A percentile compares a stretch with the other conserved stretches of the same genome.
These are phyloP conservation scores for Yarrowia galli DNA, from an alignment of 1,139 yeast species.

Conservation along the genomic window DNA sequence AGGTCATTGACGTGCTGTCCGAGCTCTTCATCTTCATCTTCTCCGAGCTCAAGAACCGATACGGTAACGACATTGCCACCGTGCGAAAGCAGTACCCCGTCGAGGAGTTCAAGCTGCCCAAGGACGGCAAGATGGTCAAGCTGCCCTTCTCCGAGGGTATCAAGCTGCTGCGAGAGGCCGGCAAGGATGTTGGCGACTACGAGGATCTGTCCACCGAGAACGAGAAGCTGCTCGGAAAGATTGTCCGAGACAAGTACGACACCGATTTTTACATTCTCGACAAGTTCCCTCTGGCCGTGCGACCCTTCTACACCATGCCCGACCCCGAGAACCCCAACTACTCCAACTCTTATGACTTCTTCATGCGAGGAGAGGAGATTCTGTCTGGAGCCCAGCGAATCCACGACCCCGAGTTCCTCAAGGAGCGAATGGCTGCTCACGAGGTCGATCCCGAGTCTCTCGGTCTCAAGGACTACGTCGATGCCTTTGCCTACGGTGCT, in stretches of 20 bases:
- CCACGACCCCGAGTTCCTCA: conserved; percentile 86
- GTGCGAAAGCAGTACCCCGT: conserved; percentile 97
- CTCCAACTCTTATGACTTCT: conserved; percentile 92
- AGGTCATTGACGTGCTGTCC: conserved; percentile 81
- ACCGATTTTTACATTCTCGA: conserved; percentile 98
- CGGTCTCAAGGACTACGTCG: conserved; percentile 88
- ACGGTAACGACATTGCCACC: conserved; percentile 79
- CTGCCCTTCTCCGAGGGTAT: conserved; percentile 92
- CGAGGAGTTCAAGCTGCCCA: conserved; percentile 93
- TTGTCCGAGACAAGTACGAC: conserved; percentile 91
- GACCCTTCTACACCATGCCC: conserved; percentile 99
- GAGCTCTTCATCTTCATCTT: conserved; percentile 91
- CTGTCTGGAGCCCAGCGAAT: conserved; percentile 99
- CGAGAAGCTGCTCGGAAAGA: conserved; percentile 89
- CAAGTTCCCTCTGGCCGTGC: conserved; percentile 93
- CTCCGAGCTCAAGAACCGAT: conserved; percentile 79
- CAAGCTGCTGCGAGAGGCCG: conserved; percentile 79
- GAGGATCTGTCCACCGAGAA: conserved; percentile 94
- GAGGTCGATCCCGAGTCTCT: conserved; percentile 81
- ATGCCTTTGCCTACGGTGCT: conserved; percentile 93
- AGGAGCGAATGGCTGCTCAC: conserved; percentile 80
- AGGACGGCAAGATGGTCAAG: conserved; percentile 77
- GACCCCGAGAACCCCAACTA: conserved; percentile 89
- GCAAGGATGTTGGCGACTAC: conserved; percentile 80
- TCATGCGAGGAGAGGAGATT: conserved; percentile 99